Evolutionary conservation across 2,329 filamentous ascomycete species (phyloP).

Genomic region (Phyllosticta citribraziliensis): DNA sequence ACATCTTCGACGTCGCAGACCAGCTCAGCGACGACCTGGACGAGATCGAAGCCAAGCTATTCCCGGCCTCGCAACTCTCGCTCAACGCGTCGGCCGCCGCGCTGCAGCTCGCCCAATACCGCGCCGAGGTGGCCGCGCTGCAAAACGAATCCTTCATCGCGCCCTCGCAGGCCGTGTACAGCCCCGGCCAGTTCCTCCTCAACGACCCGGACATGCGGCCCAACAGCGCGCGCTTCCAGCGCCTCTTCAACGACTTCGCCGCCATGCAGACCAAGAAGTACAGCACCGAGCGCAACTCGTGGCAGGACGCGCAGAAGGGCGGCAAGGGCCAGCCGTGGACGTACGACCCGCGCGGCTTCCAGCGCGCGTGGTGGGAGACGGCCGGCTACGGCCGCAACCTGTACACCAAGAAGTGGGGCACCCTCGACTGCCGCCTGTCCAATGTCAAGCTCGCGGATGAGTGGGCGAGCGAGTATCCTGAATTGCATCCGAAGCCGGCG

Average conservation of each 20-base stretch:
- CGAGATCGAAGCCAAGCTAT: conserved; percentile 3
- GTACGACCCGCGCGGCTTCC: conserved; percentile 11
- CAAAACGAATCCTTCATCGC: not conserved
- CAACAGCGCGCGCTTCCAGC: conserved; percentile 2
- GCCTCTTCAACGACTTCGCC: not conserved
- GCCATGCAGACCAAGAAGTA: conserved; percentile 10
- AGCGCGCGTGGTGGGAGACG: conserved; percentile 11
- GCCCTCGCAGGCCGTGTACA: not conserved
- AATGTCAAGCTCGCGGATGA: conserved; percentile 4
- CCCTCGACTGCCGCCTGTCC: conserved; percentile 7
- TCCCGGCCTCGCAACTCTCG: not conserved
- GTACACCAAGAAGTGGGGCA: conserved; percentile 14
- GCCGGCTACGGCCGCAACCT: conserved; percentile 11
- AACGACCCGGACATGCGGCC: conserved; percentile 4
- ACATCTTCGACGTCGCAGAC: conserved; percentile 13
- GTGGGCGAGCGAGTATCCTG: conserved; percentile 11
- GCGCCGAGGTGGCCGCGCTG: not conserved
- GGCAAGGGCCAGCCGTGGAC: conserved; percentile 9
- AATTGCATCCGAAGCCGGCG: not conserved
- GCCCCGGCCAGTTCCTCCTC: not conserved
- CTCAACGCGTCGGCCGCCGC: not conserved
- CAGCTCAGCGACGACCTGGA: not conserved
- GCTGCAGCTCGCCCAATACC: not conserved
- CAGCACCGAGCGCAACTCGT: conserved; percentile 11
- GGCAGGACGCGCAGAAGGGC: conserved; percentile 10